Percentiles rank a stretch among this genome's conserved stretches.
phyloP scores from a whole-genome alignment of 2,329 filamentous ascomycete species.

The Chalara sp. region DNA sequence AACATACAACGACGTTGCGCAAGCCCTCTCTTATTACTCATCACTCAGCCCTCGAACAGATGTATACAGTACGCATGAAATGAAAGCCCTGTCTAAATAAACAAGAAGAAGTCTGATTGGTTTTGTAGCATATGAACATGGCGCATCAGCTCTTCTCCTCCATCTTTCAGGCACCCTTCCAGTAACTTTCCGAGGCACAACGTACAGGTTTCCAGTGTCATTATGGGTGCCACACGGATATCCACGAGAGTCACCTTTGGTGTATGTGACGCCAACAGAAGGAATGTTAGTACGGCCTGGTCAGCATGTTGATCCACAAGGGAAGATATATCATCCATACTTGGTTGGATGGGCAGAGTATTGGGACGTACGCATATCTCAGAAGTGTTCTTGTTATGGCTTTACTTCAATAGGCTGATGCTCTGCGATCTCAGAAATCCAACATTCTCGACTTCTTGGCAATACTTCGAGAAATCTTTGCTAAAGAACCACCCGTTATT shows the following conservation, averaged over 20 bases:
- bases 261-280: conserved; percentile 82
- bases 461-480: conserved; percentile 79
- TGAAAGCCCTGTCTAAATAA: background rate
- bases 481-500: conserved; percentile 89
- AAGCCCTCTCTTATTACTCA: conserved; percentile 71
- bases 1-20: conserved; percentile 86
- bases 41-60: conserved; percentile 82
- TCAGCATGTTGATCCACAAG: conserved; percentile 91
- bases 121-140: conserved; percentile 74
- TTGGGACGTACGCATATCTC: conserved; percentile 67
- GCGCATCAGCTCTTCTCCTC: conserved; percentile 77
- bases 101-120: conserved; percentile 20
- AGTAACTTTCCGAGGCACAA: conserved; percentile 81
- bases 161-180: conserved; percentile 83
- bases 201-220: conserved; percentile 85
- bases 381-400: background rate
- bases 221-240: conserved; percentile 93
- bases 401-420: too few species aligned
- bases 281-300: conserved; percentile 87
- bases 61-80: conserved; percentile 69
- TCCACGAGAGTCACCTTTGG: conserved; percentile 75
- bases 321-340: conserved; percentile 92
- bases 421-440: conserved; percentile 56
- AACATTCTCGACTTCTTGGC: conserved; percentile 76
- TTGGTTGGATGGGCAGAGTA: conserved; percentile 82